Evolutionary conservation across 2,329 filamentous ascomycete species (phyloP).

Genomic region (Sordariomycetes sp.): DNA sequence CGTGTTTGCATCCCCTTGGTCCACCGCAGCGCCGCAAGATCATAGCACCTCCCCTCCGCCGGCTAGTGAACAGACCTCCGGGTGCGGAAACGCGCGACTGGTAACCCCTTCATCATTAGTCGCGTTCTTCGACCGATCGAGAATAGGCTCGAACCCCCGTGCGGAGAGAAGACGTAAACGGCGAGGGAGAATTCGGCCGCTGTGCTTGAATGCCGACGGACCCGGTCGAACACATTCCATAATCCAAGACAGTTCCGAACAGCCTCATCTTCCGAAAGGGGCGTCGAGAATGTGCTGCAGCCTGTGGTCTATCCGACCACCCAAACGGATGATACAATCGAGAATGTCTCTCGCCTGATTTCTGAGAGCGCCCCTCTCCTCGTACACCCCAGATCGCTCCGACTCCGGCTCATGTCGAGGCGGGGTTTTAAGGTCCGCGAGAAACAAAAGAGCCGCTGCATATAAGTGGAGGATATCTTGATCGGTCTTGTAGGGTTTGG

Average conservation of each 20-base stretch:
- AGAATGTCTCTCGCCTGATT: conserved; percentile 13
- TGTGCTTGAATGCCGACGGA: background rate
- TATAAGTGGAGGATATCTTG: background rate
- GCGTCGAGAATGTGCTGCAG: background rate
- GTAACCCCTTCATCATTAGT: no score
- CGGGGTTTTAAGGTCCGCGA: background rate
- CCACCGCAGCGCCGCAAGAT: no score
- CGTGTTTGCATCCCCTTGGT: no score
- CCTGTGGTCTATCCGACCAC: conserved; percentile 16
- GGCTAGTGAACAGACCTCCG: no score
- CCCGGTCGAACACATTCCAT: background rate
- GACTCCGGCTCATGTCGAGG: background rate
- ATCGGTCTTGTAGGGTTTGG: background rate
- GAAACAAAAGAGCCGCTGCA: background rate
- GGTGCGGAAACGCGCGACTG: no score
- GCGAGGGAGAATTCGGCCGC: no score
- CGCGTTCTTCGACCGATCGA: no score
- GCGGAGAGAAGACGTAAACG: no score
- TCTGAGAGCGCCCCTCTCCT: conserved; percentile 7
- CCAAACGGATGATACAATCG: conserved; percentile 15
- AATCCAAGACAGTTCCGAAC: background rate
- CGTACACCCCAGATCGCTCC: conserved; percentile 13
- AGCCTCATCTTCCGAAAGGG: background rate
- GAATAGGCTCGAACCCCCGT: no score
- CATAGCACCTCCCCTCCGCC: no score